A percentile compares a stretch with the other conserved stretches of the same genome.
These are phyloP conservation scores for Penicillium psychrofluorescens DNA, from an alignment of 495 filamentous ascomycete genomes.

Conservation along the genomic window DNA sequence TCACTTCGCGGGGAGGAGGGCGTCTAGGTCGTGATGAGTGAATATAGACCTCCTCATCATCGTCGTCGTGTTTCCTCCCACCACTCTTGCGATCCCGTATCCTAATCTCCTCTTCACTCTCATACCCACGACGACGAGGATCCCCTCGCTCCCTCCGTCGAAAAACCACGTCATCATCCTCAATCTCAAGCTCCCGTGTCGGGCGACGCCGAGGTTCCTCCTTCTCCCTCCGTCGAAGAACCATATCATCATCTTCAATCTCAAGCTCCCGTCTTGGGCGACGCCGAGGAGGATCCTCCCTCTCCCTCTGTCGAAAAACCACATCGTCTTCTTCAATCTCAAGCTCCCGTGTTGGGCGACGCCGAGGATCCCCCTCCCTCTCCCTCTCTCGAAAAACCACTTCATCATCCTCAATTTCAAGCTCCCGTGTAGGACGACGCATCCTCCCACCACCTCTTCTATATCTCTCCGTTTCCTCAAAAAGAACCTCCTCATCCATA, in stretches of 20 bases:
- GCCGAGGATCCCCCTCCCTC: constrained; percentile 3
- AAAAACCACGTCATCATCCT: constrained; percentile 20
- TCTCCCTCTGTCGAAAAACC: not conserved
- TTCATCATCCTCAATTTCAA: constrained; percentile 21
- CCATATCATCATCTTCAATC: constrained; percentile 26
- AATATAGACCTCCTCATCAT: not conserved
- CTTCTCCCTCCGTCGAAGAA: not conserved
- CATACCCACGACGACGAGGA: not conserved
- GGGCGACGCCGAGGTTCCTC: not conserved
- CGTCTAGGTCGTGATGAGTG: not conserved
- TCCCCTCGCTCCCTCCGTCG: not conserved
- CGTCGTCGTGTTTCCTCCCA: not conserved
- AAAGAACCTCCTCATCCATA: constrained; percentile 13
- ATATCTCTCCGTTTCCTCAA: constrained; percentile 4
- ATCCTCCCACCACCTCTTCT: constrained; percentile 6
- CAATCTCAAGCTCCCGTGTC: constrained; percentile 31
- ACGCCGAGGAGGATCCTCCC: not conserved
- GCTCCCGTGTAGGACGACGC: constrained; percentile 6
- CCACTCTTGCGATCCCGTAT: not conserved
- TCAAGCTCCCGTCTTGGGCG: too few relatives aligned
- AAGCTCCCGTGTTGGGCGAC: constrained; percentile 12
- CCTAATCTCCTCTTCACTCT: not conserved
- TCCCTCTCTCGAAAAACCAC: constrained; percentile 8
- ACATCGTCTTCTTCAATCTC: constrained; percentile 34
- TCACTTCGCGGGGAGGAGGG: not conserved